Evolutionary conservation across 1,139 yeast species (phyloP), one percentile per base, ranked within the genome.

Genomic region (Debaryomyces coudertii): DNA sequence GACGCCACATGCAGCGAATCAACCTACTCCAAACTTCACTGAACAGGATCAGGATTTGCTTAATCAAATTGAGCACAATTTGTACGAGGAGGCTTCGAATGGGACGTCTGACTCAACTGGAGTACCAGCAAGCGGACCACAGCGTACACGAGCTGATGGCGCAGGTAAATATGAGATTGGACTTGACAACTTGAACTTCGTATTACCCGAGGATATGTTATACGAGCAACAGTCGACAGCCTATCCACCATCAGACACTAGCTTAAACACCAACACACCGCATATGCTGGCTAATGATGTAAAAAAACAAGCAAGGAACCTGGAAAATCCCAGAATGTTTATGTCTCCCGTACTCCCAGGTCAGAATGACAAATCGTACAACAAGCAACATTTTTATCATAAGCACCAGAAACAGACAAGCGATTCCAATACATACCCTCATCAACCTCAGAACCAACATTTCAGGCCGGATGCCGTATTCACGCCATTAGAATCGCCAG

Each of bases 401-500:
- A 69, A 69, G 46, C 65, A 69, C 51, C 55, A 57, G 35, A 36
- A 44, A 20, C 46, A 42, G 43, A 41, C 40, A 48, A 16, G 12
- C 11, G 51, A 47, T 16, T 14, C 39, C n/a, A 41, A 35, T 15
- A 36, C 47, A 5, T 18, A 29, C 22, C 54, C 57, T 35, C 55
- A 53, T 30, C 53, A 53, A 37, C 55, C 55, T 2, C 61, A 49
- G 12, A 58, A 45, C 47, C 70, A 61, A 38, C 74, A 71, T 48
- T 69, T 76, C 1, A 59, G 76, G 28, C 79, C 80, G 0, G 79
- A 74, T 46, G 76, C 76, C 7, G 77, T 79, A 4, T 85, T 82
- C 62, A 87, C 95, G 0, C 95, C 95, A 0, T 69, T 87, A 44
- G 80, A 86, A 9, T 84, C 90, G 2, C 95, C 95, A 0, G 86